Evolutionary conservation across 306 rosid genomes (phyloP), one percentile per base, ranked within the genome.

Genomic region (Begonia loranthoides): DNA sequence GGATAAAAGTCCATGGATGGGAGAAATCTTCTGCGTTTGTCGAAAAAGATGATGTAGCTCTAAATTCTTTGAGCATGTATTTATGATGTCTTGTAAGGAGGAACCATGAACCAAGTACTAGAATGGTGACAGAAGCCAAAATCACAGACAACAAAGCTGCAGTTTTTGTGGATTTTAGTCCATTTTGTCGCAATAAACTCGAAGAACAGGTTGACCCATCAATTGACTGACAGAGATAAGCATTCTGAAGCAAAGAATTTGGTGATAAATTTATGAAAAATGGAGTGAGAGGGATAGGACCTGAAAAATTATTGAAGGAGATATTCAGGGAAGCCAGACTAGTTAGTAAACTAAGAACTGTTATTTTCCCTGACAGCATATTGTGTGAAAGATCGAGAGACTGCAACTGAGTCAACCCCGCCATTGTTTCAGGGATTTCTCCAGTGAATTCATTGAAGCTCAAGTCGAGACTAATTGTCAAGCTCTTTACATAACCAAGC

Each of bases 1-100:
- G 99, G 58, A 90, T 90, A 75, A 90, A 90, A 65, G 88, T 78
- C 99, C 99, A 90, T 12, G 99, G 99, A 66, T 90, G 86, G 9
- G 99, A 90, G 77, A 90, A 90, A 76, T 90, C 99, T 62, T 90
- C 95, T n/a, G 73, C 80, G 48, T 85, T 85, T 9, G 83, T 62
- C 15, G 80, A 44, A 9, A 79, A 66, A 16, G 65, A 51, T 11
- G 63, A 57, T 15, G 68, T 19, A 19, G 75, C 78, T 43, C 66
- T 67, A 54, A 78, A 62, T 55, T 78, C 86, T 33, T 78, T 77
- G 14, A 64, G 78, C 56, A 46, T 74, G 52, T 79, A 82, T 46
- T 64, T 70, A 13, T 73, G 77, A 66, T 73, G 78, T 12, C 87
- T 67, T 16, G 82, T 55, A 50, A 76, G 70, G 28, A 83, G 41